Evolutionary conservation across 2,329 filamentous ascomycete species (phyloP).

Genomic region (Xylaria polymorpha): DNA sequence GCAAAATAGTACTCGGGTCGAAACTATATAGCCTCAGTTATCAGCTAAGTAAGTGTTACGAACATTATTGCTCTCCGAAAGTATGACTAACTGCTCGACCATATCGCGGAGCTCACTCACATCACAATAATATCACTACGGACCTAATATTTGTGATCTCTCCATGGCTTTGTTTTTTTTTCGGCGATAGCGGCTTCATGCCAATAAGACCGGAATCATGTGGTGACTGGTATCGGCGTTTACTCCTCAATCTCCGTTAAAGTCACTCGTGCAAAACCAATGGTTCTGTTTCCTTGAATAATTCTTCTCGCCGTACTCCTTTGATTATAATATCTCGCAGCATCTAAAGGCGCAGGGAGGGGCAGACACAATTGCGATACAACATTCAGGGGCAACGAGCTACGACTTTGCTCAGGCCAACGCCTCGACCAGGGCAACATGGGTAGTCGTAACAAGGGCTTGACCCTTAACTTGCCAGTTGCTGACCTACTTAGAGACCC

Average conservation of each 20-base stretch:
- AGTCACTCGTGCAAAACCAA: background rate
- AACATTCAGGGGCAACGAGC: no score
- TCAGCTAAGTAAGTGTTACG: background rate
- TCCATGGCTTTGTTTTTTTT: background rate
- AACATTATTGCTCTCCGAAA: background rate
- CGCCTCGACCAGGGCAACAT: no score
- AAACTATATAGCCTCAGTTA: background rate
- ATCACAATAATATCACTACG: background rate
- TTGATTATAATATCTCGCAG: background rate
- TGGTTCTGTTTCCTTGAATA: background rate
- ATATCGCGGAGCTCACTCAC: no score
- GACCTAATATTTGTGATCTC: background rate
- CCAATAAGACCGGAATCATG: background rate
- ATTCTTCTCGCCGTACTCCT: background rate
- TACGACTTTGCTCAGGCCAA: no score
- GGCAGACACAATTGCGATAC: no score
- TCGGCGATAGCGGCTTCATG: background rate
- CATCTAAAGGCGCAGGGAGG: no score
- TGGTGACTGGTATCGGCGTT: background rate
- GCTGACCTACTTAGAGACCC: no score
- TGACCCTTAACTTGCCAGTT: no score
- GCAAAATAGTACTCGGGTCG: background rate
- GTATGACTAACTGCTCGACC: background rate
- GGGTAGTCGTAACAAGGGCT: no score
- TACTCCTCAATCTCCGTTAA: slow-evolving; percentile 5